Evolutionary conservation across 208 protist species (phyloP), one percentile per base, ranked within the genome.

Genomic region (Acanthamoeba castellanii): DNA sequence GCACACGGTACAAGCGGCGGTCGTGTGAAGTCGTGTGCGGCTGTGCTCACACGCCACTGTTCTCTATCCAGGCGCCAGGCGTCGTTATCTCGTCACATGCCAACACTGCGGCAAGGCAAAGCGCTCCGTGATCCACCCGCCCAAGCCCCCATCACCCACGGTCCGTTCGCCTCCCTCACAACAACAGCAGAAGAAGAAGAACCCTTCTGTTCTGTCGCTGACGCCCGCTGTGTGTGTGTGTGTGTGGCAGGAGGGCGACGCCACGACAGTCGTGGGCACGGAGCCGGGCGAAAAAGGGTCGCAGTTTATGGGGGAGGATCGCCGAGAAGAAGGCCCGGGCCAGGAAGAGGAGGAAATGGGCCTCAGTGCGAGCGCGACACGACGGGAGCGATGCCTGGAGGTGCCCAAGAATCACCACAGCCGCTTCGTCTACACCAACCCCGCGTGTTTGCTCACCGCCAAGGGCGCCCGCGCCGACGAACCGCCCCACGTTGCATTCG

Each of bases 361-460:
- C 59, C 22, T 16, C 64, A 9, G 47, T 13, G 27, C 3, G 47
- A 22, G 47, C 11, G n/a, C 42, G 11, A 55, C 78, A 3, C 78
- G 22, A 11, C 18, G n/a, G 0, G 78, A 87, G 20, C 42, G 78
- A 37, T 64, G 42, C 25, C 18, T 87, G 18, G 78, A 87, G 30
- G 78, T 87, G 47, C 78, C 78, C 47, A 87, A 87, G 32, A 87
- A 87, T 11, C 78, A 64, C 47, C 78, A 87, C 50, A 64, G 78
- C 47, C 78, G 78, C 27, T 87, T 87, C 52, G 30, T 87, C 16
- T 87, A 87, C 78, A 64, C 78, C 50, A 87, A 87, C 50, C 78
- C 78, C 18, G 25, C 45, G n/a, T 87, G 78, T 42, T 47, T 87
- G 47, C 78, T 87, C 25, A 87, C 78, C 47, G 78, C 52, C 74